phyloP scores from a whole-genome alignment of 805 yeast genomes.

The Saturnispora mendoncae region DNA sequence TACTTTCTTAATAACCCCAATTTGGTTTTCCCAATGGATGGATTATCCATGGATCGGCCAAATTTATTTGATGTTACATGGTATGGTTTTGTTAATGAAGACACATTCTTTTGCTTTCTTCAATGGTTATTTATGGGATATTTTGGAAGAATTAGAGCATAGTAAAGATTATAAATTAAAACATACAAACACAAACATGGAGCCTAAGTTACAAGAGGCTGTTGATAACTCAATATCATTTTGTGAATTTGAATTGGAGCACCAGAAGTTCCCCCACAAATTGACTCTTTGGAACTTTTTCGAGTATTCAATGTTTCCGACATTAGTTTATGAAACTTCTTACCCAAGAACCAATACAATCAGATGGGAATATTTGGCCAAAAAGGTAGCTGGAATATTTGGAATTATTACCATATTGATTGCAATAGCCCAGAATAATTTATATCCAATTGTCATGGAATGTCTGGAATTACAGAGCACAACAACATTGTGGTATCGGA shows the following conservation, averaged over 20 bases:
- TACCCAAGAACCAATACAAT: constrained; percentile 69
- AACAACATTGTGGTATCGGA: constrained; percentile 38
- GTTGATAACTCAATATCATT: constrained; percentile 49
- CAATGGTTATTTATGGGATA: constrained; percentile 81
- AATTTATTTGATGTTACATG: constrained; percentile 76
- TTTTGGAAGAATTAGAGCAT: constrained; percentile 43
- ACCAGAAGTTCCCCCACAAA: constrained; percentile 69
- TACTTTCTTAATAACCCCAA: constrained; percentile 41
- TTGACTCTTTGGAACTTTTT: constrained; percentile 60
- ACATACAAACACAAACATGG: constrained; percentile 26
- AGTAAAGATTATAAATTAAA: constrained; percentile 38
- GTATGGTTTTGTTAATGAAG: constrained; percentile 85
- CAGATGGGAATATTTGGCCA: constrained; percentile 58
- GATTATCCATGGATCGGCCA: constrained; percentile 84
- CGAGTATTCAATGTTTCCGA: constrained; percentile 80
- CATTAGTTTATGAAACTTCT: constrained; percentile 72
- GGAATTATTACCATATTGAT: constrained; percentile 84
- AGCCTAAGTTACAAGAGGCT: constrained; percentile 27
- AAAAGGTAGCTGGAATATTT: constrained; percentile 70
- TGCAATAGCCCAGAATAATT: constrained; percentile 58
- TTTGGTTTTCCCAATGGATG: constrained; percentile 45
- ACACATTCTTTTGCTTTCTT: constrained; percentile 89
- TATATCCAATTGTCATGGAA: constrained; percentile 59
- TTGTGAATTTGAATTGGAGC: constrained; percentile 61
- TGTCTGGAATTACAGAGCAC: constrained; percentile 44